phyloP scores from a whole-genome alignment of 2,329 filamentous ascomycete species.

The Fusarium avenaceum region DNA sequence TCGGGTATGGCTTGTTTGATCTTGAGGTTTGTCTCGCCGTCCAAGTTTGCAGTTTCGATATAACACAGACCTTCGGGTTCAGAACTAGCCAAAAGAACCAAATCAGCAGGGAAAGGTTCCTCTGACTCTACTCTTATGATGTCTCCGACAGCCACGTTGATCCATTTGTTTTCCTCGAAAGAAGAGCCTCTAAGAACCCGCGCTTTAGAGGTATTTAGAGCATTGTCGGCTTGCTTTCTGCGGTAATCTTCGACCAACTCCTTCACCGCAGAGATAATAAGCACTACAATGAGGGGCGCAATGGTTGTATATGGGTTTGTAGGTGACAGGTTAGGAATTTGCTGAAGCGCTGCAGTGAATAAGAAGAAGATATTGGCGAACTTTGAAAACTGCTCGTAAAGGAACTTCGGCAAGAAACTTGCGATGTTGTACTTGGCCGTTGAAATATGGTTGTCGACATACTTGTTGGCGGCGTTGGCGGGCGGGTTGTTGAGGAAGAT shows the following conservation, averaged over 20 bases:
- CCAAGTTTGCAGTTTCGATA: conserved; percentile 97
- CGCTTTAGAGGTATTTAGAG: conserved; percentile 89
- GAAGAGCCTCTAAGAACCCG: conserved; percentile 84
- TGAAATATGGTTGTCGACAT: conserved; percentile 95
- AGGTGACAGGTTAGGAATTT: conserved; percentile 94
- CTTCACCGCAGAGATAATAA: conserved; percentile 95
- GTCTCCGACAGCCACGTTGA: conserved; percentile 92
- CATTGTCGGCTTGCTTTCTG: conserved; percentile 85
- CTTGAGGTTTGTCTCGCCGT: conserved; percentile 98
- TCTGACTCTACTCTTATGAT: conserved; percentile 94
- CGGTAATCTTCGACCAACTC: conserved; percentile 95
- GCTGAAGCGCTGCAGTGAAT: conserved; percentile 93
- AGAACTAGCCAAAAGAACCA: conserved; percentile 92
- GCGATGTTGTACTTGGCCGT: conserved; percentile 97
- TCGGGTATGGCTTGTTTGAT: conserved; percentile 98
- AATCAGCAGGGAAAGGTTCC: conserved; percentile 92
- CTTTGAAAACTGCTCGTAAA: conserved; percentile 98
- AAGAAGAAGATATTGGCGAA: conserved; percentile 99
- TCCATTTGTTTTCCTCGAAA: conserved; percentile 92
- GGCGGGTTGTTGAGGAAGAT: conserved; percentile 98
- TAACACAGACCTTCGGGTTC: conserved; percentile 98
- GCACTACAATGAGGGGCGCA: conserved; percentile 88
- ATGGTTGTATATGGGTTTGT: conserved; percentile 98
- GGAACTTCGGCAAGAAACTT: conserved; percentile 95
- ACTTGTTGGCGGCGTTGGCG: conserved; percentile 89